Conservation (phyloP, 1,284 basidiomycete genomes). For the Stereum hirsutum region DNA sequence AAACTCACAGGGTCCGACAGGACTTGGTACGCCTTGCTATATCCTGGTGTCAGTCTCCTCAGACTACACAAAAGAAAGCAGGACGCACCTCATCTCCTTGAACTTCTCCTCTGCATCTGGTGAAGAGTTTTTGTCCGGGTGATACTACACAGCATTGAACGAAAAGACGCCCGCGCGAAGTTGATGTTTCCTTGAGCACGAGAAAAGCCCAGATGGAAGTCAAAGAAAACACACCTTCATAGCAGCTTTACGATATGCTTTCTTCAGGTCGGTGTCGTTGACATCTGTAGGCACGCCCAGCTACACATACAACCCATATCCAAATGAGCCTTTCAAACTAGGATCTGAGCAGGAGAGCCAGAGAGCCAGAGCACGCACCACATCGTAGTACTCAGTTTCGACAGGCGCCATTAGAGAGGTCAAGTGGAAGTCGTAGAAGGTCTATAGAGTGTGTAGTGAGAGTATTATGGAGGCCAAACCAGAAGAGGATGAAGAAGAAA, state of each 20-base stretch:
- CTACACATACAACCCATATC: conserved; percentile 22
- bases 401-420: conserved; percentile 30
- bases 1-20: conserved; percentile 70
- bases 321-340: not conserved
- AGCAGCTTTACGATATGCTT: conserved; percentile 91
- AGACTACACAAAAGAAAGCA: conserved; percentile 8
- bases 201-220: not conserved
- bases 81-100: conserved; percentile 77
- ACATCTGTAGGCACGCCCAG: conserved; percentile 40
- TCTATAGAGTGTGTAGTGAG: too few relatives aligned
- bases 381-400: conserved; percentile 41
- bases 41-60: not conserved
- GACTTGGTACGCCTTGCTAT: conserved; percentile 86
- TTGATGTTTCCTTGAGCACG: too few relatives aligned
- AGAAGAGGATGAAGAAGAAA: too few relatives aligned
- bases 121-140: conserved; percentile 89
- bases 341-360: not conserved
- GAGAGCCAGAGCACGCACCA: conserved; percentile 19
- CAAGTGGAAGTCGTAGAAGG: not conserved
- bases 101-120: conserved; percentile 88
- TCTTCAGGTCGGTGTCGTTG: conserved; percentile 79
- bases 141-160: conserved; percentile 49
- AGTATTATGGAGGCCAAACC: too few relatives aligned
- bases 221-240: conserved; percentile 62
- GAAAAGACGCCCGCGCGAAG: not conserved